phyloP scores from a whole-genome alignment of 352 stramenopile genomes.

The Globisporangium carolinianum region DNA sequence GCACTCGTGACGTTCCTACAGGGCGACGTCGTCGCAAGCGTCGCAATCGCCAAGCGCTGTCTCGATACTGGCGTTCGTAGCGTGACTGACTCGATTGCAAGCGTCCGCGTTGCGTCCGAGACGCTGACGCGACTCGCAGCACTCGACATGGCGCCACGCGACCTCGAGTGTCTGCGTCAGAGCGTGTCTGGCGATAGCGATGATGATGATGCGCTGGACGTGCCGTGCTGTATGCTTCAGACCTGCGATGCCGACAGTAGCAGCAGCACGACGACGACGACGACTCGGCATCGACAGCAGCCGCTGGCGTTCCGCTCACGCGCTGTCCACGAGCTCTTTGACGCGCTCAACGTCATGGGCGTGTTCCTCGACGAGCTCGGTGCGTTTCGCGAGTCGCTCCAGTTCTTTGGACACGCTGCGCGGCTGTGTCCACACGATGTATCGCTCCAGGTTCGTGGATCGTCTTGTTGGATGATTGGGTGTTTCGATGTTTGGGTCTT shows the following conservation, averaged over 20 bases:
- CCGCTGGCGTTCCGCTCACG: slow-evolving; percentile 23
- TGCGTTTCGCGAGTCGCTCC: slow-evolving; percentile 33
- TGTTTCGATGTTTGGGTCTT: neutral
- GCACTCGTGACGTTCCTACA: slow-evolving; percentile 25
- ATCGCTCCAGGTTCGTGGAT: slow-evolving; percentile 23
- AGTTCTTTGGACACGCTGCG: slow-evolving; percentile 30
- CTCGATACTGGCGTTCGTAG: neutral
- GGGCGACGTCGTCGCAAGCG: slow-evolving; percentile 13
- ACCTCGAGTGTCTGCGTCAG: slow-evolving; percentile 16
- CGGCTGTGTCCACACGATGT: slow-evolving; percentile 30
- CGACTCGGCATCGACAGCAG: neutral
- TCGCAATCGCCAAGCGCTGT: slow-evolving; percentile 9
- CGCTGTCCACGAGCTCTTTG: slow-evolving; percentile 40
- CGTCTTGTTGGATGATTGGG: neutral
- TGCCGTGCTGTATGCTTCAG: neutral
- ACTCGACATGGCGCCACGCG: slow-evolving; percentile 15
- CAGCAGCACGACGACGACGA: neutral
- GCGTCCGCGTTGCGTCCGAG: slow-evolving; percentile 17
- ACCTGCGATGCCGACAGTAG: neutral
- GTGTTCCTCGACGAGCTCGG: slow-evolving; percentile 62
- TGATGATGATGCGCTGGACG: neutral
- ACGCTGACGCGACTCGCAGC: slow-evolving; percentile 15
- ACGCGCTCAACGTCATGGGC: slow-evolving; percentile 43
- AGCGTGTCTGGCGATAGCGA: neutral
- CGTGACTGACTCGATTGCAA: slow-evolving; percentile 7